A percentile compares a stretch with the other conserved stretches of the same genome.
Evolutionary conservation across 169 alveolate genomes (phyloP).

Genomic region (Babesia caballi): DNA sequence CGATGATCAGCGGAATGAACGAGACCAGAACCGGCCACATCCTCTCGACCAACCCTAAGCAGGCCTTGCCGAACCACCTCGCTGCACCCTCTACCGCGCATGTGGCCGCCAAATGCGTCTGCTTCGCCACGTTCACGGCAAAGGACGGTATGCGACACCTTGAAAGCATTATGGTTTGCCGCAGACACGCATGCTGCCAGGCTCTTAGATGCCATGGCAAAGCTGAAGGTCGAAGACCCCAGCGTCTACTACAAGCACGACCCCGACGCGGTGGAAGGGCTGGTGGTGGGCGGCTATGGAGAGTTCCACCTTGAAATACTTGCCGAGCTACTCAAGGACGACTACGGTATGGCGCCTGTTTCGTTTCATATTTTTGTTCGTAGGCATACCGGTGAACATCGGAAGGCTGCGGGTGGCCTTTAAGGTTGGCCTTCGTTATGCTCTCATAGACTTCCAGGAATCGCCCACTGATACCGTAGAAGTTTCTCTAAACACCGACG

Average conservation of each 20-base stretch:
- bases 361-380: neutral
- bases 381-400: conserved; percentile 42
- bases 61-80: neutral
- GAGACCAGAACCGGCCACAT: conserved; percentile 53
- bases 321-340: conserved; percentile 29
- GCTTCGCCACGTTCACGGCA: conserved; percentile 29
- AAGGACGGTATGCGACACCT: neutral
- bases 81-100: neutral
- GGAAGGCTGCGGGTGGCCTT: conserved; percentile 10
- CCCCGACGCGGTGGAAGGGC: conserved; percentile 30
- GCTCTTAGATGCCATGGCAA: conserved; percentile 18
- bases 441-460: neutral
- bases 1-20: conserved; percentile 65
- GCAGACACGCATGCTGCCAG: neutral
- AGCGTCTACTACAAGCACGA: conserved; percentile 35
- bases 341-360: neutral
- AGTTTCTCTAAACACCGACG: conserved; percentile 15
- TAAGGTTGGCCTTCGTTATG: neutral
- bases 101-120: conserved; percentile 9
- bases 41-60: conserved; percentile 17
- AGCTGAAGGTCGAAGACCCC: conserved; percentile 42
- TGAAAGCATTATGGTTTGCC: neutral
- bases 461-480: neutral
- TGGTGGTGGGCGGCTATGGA: conserved; percentile 40
- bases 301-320: conserved; percentile 47